Percentiles rank a stretch among this genome's conserved stretches.
Evolutionary conservation across 495 filamentous ascomycete genomes (phyloP).

Genomic region (Penicillium samsonianum): DNA sequence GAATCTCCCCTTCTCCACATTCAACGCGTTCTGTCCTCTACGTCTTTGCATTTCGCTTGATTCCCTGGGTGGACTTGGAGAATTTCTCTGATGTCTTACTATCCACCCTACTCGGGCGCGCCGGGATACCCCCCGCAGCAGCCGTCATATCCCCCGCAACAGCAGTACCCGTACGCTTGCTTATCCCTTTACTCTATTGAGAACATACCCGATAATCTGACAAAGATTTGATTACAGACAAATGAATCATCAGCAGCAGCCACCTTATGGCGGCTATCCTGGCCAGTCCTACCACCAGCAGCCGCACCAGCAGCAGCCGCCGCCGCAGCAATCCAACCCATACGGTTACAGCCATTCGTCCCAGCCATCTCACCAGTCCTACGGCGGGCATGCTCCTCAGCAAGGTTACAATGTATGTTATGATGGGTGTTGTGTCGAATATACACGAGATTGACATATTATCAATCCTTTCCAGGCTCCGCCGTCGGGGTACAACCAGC

Average conservation of each 20-base stretch:
- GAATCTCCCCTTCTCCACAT: slow-evolving; percentile 29
- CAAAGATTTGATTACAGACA: slow-evolving; percentile 22
- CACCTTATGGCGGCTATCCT: slow-evolving; percentile 49
- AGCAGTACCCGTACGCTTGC: slow-evolving; percentile 42
- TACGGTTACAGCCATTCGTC: slow-evolving; percentile 50
- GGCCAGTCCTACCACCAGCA: slow-evolving; percentile 50
- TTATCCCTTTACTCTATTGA: slow-evolving; percentile 11
- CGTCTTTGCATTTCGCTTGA: neutral
- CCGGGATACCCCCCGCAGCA: slow-evolving; percentile 55
- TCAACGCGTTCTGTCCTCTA: slow-evolving; percentile 9
- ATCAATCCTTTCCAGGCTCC: slow-evolving; percentile 24
- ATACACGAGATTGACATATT: slow-evolving; percentile 21
- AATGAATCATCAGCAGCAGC: slow-evolving; percentile 39
- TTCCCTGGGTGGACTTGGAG: neutral
- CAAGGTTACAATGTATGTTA: slow-evolving; percentile 46
- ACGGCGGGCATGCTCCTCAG: slow-evolving; percentile 44
- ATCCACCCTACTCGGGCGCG: slow-evolving; percentile 48
- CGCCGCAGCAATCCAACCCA: slow-evolving; percentile 40
- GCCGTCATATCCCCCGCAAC: slow-evolving; percentile 35
- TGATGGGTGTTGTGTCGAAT: neutral
- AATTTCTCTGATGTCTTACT: slow-evolving; percentile 49
- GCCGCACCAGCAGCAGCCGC: slow-evolving; percentile 29
- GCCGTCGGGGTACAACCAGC: slow-evolving; percentile 39
- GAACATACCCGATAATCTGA: slow-evolving; percentile 9
- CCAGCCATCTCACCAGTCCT: slow-evolving; percentile 41